Conservation (phyloP, 83 land plant genomes). For the Picea abies region DNA sequence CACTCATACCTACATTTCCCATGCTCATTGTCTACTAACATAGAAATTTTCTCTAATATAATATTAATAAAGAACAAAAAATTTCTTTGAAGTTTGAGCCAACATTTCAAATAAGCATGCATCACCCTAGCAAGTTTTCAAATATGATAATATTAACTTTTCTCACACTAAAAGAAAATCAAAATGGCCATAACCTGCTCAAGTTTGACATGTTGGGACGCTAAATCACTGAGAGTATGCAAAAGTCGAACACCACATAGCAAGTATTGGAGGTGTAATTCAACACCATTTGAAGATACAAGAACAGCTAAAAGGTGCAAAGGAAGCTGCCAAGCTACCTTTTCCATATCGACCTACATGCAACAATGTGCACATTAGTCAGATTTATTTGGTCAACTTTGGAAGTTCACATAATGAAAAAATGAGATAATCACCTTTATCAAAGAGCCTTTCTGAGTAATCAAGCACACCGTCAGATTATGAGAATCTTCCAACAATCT, state of each 20-base stretch:
- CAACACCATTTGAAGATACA: slow-evolving; percentile 53
- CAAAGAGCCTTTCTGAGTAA: slow-evolving; percentile 47
- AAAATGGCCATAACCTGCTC: slow-evolving; percentile 69
- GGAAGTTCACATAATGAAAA: not conserved
- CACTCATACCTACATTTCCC: not conserved
- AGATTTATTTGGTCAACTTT: not conserved
- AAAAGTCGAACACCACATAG: slow-evolving; percentile 82
- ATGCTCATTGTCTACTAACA: not conserved
- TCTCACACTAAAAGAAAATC: not conserved
- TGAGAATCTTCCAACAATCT: slow-evolving; percentile 69
- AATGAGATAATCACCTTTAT: slow-evolving; percentile 40
- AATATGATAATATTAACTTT: not conserved
- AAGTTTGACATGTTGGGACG: slow-evolving; percentile 67
- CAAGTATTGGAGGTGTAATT: slow-evolving; percentile 57
- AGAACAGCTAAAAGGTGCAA: slow-evolving; percentile 78
- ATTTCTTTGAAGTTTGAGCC: not conserved
- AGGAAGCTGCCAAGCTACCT: slow-evolving; percentile 71
- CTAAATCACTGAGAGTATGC: slow-evolving; percentile 74
- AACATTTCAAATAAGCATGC: not conserved
- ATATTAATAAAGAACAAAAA: not conserved
- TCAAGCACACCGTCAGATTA: slow-evolving; percentile 38
- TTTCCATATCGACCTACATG: slow-evolving; percentile 81
- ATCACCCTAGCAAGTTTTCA: not conserved
- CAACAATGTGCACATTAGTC: not conserved
- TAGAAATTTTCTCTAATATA: not conserved